Conservation (phyloP, 1,284 basidiomycete species). For the Pyrrhoderma noxium region DNA sequence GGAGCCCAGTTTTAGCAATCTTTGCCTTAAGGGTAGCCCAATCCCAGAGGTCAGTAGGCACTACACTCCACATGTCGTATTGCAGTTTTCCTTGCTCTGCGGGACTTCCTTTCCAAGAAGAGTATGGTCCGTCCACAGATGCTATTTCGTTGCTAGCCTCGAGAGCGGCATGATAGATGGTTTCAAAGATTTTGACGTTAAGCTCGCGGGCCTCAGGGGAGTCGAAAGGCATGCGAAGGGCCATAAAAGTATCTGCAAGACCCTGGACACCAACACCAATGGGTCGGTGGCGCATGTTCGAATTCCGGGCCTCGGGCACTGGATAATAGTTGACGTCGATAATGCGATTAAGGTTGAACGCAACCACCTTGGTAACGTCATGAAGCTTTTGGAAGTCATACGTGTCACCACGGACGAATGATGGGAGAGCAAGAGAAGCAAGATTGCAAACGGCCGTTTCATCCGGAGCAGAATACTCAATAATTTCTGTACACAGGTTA, state of each 20-base stretch:
- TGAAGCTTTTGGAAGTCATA: conserved; percentile 97
- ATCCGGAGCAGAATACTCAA: conserved; percentile 97
- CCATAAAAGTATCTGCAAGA: conserved; percentile 98
- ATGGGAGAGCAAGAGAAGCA: conserved; percentile 92
- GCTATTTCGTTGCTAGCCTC: conserved; percentile 93
- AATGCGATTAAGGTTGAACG: conserved; percentile 90
- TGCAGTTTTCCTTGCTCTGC: conserved; percentile 86
- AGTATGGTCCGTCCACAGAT: conserved; percentile 76
- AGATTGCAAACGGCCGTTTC: conserved; percentile 99
- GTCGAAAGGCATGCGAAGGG: conserved; percentile 93
- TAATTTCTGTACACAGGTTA: conserved; percentile 98
- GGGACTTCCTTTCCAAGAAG: conserved; percentile 89
- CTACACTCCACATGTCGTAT: conserved; percentile 93
- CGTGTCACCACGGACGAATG: conserved; percentile 65
- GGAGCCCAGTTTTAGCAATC: conserved; percentile 79
- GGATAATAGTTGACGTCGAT: conserved; percentile 96
- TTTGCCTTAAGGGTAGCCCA: conserved; percentile 87
- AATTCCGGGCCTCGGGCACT: conserved; percentile 81
- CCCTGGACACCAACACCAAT: conserved; percentile 98
- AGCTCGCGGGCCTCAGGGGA: conserved; percentile 82
- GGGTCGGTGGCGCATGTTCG: conserved; percentile 97
- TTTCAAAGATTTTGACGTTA: conserved; percentile 98
- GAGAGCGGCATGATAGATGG: conserved; percentile 94
- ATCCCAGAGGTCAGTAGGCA: conserved; percentile 92
- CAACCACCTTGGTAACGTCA: conserved; percentile 87